Conservation (phyloP, 306 rosid genomes). For the Cicer cuneatum region DNA sequence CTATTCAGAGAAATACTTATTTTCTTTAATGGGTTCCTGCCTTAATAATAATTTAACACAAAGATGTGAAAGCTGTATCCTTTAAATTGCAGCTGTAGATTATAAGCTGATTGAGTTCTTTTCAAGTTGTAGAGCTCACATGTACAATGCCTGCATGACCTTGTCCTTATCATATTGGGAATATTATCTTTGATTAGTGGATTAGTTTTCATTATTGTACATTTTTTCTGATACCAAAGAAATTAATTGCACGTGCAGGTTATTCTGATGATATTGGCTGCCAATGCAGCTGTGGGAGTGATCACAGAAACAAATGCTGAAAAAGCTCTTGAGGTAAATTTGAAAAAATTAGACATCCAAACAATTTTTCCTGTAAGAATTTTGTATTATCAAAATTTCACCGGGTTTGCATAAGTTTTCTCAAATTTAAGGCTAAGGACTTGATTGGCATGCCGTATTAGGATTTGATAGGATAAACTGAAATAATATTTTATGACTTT, state of each 20-base stretch:
- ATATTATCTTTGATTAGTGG: slow-evolving; percentile 14
- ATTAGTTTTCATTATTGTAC: slow-evolving; percentile 44
- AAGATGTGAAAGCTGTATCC: slow-evolving; percentile 33
- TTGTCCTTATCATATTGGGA: slow-evolving; percentile 26
- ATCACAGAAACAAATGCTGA: slow-evolving; percentile 97
- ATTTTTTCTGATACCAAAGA: slow-evolving; percentile 48
- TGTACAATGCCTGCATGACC: slow-evolving; percentile 19
- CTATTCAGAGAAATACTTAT: slow-evolving; percentile 17
- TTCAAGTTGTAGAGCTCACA: slow-evolving; percentile 33
- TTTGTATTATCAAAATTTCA: slow-evolving; percentile 25
- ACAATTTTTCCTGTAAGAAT: slow-evolving; percentile 26
- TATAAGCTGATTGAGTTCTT: slow-evolving; percentile 42
- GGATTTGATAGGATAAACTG: not conserved
- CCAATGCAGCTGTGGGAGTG: slow-evolving; percentile 97
- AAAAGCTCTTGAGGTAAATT: slow-evolving; percentile 90
- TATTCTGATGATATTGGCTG: slow-evolving; percentile 92
- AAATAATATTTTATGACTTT: not conserved
- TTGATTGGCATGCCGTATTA: slow-evolving; percentile 4
- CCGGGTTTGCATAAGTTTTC: slow-evolving; percentile 14
- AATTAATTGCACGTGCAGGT: slow-evolving; percentile 61
- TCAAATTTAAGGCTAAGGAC: slow-evolving; percentile 18
- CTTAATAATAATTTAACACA: slow-evolving; percentile 17
- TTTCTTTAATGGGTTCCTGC: not conserved
- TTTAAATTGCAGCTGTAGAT: slow-evolving; percentile 29
- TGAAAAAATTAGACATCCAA: slow-evolving; percentile 38